These are phyloP conservation scores for Arthromyces matolae DNA, from an alignment of 768 basidiomycete genomes.

Conservation along the genomic window DNA sequence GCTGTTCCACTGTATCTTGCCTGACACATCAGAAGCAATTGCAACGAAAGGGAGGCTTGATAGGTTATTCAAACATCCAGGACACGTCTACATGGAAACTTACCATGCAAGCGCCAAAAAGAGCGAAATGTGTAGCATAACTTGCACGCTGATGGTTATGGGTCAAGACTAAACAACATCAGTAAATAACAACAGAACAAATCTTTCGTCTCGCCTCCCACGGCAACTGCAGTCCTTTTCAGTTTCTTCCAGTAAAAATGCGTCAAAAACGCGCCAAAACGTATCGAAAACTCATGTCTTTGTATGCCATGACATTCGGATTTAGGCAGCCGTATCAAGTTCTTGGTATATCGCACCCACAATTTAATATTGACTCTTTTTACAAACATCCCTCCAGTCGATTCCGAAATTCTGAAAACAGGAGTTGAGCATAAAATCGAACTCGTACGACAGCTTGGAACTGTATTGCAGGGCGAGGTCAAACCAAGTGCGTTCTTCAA, in stretches of 20 bases:
- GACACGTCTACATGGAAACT: background rate
- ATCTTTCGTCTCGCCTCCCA: too few species aligned
- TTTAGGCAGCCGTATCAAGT: constrained; percentile 95
- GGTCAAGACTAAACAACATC: constrained; percentile 10
- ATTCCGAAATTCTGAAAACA: constrained; percentile 76
- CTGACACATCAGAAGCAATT: constrained; percentile 52
- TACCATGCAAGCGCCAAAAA: constrained; percentile 31
- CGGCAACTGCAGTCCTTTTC: too few species aligned
- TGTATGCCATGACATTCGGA: constrained; percentile 83
- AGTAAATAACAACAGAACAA: constrained; percentile 12
- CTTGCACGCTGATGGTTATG: background rate
- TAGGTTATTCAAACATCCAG: constrained; percentile 1
- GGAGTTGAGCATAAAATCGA: constrained; percentile 71
- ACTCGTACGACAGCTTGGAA: constrained; percentile 66
- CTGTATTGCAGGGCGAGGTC: constrained; percentile 79
- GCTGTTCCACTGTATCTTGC: constrained; percentile 70
- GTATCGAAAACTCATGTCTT: constrained; percentile 90
- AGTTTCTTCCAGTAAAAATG: constrained; percentile 43
- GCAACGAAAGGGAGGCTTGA: constrained; percentile 24
- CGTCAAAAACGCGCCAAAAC: constrained; percentile 93
- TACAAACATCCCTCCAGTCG: constrained; percentile 46
- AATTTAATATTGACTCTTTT: background rate
- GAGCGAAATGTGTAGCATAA: constrained; percentile 15
- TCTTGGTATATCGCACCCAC: constrained; percentile 50
- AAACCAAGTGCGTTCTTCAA: constrained; percentile 77